These are phyloP conservation scores for Lonicera japonica DNA, from an alignment of 129 eudicot species.

Conservation along the genomic window DNA sequence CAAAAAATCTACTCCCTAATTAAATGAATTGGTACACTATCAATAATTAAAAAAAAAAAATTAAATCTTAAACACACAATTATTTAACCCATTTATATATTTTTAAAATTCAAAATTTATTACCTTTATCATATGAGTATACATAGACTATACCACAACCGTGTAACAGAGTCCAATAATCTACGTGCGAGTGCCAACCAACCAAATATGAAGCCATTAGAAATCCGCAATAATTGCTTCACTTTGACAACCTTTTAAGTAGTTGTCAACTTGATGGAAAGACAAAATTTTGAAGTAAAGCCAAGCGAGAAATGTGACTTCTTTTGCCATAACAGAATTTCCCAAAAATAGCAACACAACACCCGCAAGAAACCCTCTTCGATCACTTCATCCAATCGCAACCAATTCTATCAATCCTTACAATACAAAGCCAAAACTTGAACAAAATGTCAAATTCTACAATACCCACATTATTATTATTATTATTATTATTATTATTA, in stretches of 20 bases:
- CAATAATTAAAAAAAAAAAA: too few species aligned
- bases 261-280: background rate
- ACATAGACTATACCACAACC: too few species aligned
- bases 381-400: background rate
- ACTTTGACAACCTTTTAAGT: background rate
- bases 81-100: too few species aligned
- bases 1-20: too few species aligned
- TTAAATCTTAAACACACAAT: too few species aligned
- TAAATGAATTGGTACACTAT: too few species aligned
- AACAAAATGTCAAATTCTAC: background rate
- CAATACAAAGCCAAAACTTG: background rate
- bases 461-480: too few species aligned
- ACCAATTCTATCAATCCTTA: background rate
- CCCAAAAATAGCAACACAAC: background rate
- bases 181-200: constrained; percentile 3
- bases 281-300: background rate
- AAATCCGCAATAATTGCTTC: background rate
- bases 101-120: too few species aligned
- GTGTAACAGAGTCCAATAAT: background rate
- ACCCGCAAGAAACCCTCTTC: background rate
- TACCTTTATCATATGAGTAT: too few species aligned
- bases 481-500: too few species aligned
- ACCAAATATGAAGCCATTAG: background rate
- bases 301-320: constrained; percentile 1
- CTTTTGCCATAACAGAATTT: background rate